Evolutionary conservation across 2,329 filamentous ascomycete genomes (phyloP).

Genomic region (Penicillium oxalicum): DNA sequence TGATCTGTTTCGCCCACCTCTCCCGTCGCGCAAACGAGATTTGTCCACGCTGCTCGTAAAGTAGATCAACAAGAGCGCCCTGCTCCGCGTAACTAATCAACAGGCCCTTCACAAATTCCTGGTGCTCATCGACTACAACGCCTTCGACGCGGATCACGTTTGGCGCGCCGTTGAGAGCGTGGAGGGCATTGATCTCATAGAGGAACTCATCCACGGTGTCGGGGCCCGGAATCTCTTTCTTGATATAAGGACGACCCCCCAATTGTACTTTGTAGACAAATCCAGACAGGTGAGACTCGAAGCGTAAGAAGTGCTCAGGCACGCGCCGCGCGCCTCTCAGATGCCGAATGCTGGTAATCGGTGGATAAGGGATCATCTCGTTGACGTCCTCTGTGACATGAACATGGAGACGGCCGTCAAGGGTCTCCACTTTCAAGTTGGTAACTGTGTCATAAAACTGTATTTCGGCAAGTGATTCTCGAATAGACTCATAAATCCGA

Average conservation of each 20-base stretch:
- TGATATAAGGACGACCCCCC: constrained; percentile 67
- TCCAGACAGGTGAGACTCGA: constrained; percentile 89
- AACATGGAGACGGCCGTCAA: constrained; percentile 80
- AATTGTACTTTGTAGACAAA: constrained; percentile 92
- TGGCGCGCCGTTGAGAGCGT: constrained; percentile 63
- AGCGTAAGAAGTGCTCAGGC: constrained; percentile 69
- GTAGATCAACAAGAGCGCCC: constrained; percentile 81
- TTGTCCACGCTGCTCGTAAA: constrained; percentile 67
- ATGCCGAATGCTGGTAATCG: constrained; percentile 66
- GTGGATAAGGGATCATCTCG: constrained; percentile 86
- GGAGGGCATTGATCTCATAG: constrained; percentile 95
- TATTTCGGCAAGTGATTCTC: constrained; percentile 85
- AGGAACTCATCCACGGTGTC: constrained; percentile 95
- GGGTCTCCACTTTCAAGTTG: constrained; percentile 88
- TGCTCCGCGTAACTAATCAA: constrained; percentile 82
- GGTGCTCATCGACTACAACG: constrained; percentile 73
- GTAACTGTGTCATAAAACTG: constrained; percentile 95
- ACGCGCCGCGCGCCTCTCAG: constrained; percentile 47
- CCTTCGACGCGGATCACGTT: constrained; percentile 84
- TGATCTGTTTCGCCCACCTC: constrained; percentile 86
- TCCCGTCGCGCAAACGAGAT: constrained; percentile 68
- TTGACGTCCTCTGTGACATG: constrained; percentile 97
- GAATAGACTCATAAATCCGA: constrained; percentile 89
- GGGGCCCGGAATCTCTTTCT: constrained; percentile 95
- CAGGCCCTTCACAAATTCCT: constrained; percentile 73